These are phyloP conservation scores for Blastomyces emzantsi DNA, from an alignment of 2,329 filamentous ascomycete genomes.

Conservation along the genomic window DNA sequence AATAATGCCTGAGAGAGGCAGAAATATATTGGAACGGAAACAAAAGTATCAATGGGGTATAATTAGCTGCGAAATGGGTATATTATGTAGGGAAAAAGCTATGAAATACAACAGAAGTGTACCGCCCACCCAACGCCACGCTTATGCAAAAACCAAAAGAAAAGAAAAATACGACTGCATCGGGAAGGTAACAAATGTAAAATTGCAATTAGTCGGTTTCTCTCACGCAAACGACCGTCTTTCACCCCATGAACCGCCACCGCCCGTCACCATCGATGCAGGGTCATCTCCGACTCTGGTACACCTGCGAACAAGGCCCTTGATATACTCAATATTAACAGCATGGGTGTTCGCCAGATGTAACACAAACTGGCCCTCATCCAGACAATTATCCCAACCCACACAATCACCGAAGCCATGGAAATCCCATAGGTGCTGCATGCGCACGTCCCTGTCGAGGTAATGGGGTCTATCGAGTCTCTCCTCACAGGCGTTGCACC, in stretches of 20 bases:
- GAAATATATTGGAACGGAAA: background rate
- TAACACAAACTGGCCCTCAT: conserved; percentile 2
- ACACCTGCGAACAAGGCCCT: background rate
- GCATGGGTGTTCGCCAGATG: conserved; percentile 1
- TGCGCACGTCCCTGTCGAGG: background rate
- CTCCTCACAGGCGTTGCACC: conserved; percentile 1
- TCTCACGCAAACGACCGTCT: background rate
- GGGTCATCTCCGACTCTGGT: background rate
- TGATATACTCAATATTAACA: conserved; percentile 2
- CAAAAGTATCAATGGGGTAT: background rate
- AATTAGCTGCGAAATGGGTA: background rate
- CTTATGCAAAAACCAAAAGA: background rate
- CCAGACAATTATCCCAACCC: background rate
- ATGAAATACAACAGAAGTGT: background rate
- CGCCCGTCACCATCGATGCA: background rate
- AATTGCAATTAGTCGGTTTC: background rate
- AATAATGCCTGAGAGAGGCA: background rate
- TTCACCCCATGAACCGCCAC: background rate
- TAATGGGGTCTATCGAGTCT: background rate
- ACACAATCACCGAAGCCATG: conserved; percentile 2
- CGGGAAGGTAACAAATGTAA: background rate
- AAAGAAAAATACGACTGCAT: background rate
- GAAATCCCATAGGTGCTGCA: conserved; percentile 1
- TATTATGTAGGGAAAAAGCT: background rate
- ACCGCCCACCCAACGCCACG: background rate